Percentiles rank a stretch among this genome's conserved stretches.
Evolutionary conservation across 768 basidiomycete genomes (phyloP).

Genomic region (Amanita brunnescens): DNA sequence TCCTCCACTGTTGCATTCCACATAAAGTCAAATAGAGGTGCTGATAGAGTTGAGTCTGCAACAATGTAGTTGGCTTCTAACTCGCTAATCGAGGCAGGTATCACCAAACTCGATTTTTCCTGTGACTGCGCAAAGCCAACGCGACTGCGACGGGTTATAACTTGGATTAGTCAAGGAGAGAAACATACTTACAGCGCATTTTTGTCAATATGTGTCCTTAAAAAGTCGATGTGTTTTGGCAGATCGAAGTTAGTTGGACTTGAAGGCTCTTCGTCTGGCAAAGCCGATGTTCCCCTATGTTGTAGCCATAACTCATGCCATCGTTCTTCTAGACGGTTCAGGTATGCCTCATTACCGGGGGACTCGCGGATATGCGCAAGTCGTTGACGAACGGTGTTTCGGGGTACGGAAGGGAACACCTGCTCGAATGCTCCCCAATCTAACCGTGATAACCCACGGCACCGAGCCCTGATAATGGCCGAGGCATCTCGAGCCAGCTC

Average conservation of each 20-base stretch:
- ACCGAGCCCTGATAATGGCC: conserved; percentile 74
- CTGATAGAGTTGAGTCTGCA: conserved; percentile 29
- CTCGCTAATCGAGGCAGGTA: conserved; percentile 37
- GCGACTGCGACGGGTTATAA: conserved; percentile 29
- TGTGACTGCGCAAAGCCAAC: conserved; percentile 49
- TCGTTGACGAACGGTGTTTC: conserved; percentile 65
- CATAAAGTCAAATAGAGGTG: conserved; percentile 62
- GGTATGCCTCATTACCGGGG: conserved; percentile 64
- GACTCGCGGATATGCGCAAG: conserved; percentile 50
- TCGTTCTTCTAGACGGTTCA: conserved; percentile 68
- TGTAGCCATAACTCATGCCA: conserved; percentile 77
- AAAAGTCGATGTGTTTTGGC: conserved; percentile 71
- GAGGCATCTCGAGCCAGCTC: conserved; percentile 83
- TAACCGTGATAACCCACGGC: conserved; percentile 47
- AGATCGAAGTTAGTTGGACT: conserved; percentile 73
- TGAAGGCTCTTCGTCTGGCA: conserved; percentile 64
- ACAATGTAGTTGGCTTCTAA: conserved; percentile 43
- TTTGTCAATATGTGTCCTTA: conserved; percentile 79
- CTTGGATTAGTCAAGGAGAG: not conserved
- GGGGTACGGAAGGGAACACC: conserved; percentile 70
- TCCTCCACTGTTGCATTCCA: conserved; percentile 69
- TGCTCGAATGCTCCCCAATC: conserved; percentile 70
- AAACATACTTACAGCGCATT: conserved; percentile 63
- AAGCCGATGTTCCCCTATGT: conserved; percentile 52
- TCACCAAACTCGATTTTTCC: conserved; percentile 21